Evolutionary conservation across 2,329 filamentous ascomycete species (phyloP).

Genomic region (Exophiala viscosa): DNA sequence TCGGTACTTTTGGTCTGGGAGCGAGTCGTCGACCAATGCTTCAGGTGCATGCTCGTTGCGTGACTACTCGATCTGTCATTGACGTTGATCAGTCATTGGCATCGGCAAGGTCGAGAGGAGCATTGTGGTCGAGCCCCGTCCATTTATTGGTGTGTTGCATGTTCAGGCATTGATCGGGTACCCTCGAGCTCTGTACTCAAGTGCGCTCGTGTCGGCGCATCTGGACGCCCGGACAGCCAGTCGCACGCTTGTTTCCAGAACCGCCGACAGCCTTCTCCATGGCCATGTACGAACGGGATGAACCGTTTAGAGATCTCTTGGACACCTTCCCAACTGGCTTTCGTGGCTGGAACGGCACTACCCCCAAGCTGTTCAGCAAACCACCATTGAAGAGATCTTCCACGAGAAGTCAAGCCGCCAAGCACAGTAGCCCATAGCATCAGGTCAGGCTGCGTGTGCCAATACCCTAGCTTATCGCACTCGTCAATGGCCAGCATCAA

Average conservation of each 20-base stretch:
- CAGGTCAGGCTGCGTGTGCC: background rate
- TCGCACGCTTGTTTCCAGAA: conserved; percentile 5
- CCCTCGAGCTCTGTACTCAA: no score
- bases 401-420: background rate
- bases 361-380: background rate
- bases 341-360: background rate
- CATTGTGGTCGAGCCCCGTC: no score
- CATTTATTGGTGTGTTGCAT: no score
- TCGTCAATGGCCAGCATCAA: conserved; percentile 3
- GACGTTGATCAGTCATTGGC: no score
- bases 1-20: no score
- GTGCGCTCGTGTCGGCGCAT: no score
- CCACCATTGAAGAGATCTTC: background rate
- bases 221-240: background rate
- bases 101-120: no score
- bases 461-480: conserved; percentile 1
- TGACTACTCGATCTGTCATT: no score
- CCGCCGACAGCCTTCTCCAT: background rate
- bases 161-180: no score
- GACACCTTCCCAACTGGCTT: background rate
- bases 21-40: no score
- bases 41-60: no score
- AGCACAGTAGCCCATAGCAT: conserved; percentile 2
- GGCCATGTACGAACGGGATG: background rate
- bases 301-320: background rate